These are phyloP conservation scores for Rhodotorula taiwanensis DNA, from an alignment of 768 basidiomycete genomes.

Conservation along the genomic window DNA sequence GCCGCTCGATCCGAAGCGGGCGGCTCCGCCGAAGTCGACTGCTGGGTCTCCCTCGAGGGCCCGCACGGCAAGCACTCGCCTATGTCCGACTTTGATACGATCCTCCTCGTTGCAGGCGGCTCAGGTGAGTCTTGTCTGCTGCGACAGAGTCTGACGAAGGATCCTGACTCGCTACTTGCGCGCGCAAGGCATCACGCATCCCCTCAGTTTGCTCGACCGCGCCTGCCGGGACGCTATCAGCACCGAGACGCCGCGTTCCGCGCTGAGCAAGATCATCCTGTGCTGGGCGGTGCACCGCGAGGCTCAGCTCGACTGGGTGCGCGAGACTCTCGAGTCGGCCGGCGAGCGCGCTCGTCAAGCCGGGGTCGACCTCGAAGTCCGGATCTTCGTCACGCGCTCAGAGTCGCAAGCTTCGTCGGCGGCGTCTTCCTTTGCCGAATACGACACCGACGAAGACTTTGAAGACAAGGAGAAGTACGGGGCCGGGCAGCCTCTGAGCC, in stretches of 20 bases:
- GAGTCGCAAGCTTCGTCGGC: not conserved
- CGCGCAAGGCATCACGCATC: conserved; percentile 34
- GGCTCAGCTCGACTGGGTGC: not conserved
- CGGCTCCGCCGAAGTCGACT: not conserved
- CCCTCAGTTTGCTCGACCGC: not conserved
- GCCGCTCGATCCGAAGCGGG: not conserved
- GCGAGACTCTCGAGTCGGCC: not conserved
- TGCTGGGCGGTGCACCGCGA: conserved; percentile 18
- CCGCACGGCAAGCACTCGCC: conserved; percentile 17
- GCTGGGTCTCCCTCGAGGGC: conserved; percentile 26
- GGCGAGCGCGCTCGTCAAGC: not conserved
- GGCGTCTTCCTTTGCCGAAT: not conserved
- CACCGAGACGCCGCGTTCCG: too few relatives aligned
- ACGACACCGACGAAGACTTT: too few relatives aligned
- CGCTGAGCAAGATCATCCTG: conserved; percentile 13
- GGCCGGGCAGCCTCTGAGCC: too few relatives aligned
- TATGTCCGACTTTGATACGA: conserved; percentile 7
- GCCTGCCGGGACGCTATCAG: conserved; percentile 1
- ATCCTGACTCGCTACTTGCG: too few relatives aligned
- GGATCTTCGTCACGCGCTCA: too few relatives aligned
- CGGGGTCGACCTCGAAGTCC: not conserved
- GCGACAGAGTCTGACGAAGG: not conserved
- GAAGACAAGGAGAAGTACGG: not conserved
- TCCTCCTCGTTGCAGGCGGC: conserved; percentile 32
- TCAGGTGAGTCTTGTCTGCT: conserved; percentile 1